Evolutionary conservation across 2,329 filamentous ascomycete species (phyloP).

Genomic region (Metarhizium humberi): DNA sequence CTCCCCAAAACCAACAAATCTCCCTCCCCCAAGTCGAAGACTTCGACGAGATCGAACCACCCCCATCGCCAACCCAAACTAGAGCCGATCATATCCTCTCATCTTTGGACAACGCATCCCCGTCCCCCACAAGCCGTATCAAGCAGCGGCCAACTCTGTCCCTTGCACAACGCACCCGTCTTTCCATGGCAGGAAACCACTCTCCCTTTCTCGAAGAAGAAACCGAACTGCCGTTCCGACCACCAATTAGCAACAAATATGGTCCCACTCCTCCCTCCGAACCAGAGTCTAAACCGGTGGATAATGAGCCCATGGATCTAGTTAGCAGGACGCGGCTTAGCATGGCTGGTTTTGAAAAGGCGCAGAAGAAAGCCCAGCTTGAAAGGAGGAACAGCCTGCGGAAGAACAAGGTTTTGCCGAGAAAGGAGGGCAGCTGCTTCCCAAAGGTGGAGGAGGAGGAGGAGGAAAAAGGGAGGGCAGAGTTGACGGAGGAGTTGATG

Average conservation of each 20-base stretch:
- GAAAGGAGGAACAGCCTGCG: conserved; percentile 43
- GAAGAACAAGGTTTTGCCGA: conserved; percentile 29
- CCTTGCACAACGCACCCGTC: conserved; percentile 68
- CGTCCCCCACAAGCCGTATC: conserved; percentile 42
- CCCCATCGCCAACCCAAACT: conserved; percentile 35
- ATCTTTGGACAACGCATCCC: conserved; percentile 44
- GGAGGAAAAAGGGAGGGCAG: conserved; percentile 23
- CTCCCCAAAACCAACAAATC: neutral
- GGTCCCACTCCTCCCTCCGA: neutral
- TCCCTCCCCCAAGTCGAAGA: neutral
- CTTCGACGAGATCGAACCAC: neutral
- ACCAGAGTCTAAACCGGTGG: neutral
- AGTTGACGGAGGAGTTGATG: conserved; percentile 61
- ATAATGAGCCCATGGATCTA: conserved; percentile 33
- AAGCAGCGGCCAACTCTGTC: conserved; percentile 48
- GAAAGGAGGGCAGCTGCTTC: conserved; percentile 37
- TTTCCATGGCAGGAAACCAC: conserved; percentile 64
- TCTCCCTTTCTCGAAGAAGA: conserved; percentile 22
- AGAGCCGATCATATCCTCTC: conserved; percentile 47
- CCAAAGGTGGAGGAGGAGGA: conserved; percentile 41
- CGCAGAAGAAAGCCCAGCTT: conserved; percentile 49
- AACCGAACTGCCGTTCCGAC: conserved; percentile 13
- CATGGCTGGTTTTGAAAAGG: conserved; percentile 54
- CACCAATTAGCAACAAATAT: conserved; percentile 5
- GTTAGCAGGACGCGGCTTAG: conserved; percentile 49